Evolutionary conservation across 805 yeast genomes (phyloP).

Genomic region (Saccharomycopsis selenospora): DNA sequence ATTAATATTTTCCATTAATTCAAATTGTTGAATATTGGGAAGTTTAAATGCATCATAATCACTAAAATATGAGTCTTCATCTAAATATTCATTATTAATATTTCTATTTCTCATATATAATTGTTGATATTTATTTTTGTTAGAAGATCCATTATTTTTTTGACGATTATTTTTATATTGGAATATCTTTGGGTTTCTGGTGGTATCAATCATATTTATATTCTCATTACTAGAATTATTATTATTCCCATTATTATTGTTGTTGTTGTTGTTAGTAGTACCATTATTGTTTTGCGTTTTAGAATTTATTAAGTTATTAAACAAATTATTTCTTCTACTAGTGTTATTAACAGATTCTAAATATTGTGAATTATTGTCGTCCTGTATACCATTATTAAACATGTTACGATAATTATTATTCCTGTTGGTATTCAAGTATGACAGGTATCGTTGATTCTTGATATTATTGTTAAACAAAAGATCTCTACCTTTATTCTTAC

Average conservation of each 20-base stretch:
- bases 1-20: background rate
- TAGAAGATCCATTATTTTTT: background rate
- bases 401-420: background rate
- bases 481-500: background rate
- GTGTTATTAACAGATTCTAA: too few species aligned
- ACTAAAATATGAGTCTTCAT: background rate
- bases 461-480: background rate
- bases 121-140: slow-evolving; percentile 1
- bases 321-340: too few species aligned
- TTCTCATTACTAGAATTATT: background rate
- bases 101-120: background rate
- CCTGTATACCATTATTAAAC: too few species aligned
- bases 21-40: background rate
- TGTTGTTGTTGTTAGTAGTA: too few species aligned
- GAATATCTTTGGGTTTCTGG: background rate
- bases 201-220: background rate
- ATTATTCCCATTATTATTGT: background rate
- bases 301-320: too few species aligned
- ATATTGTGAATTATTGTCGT: too few species aligned
- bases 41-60: slow-evolving; percentile 1
- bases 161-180: too few species aligned
- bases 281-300: too few species aligned
- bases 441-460: background rate
- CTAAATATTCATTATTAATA: background rate
- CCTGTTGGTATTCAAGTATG: slow-evolving; percentile 1